Evolutionary conservation across 805 yeast species (phyloP), one percentile per base, ranked within the genome.

Genomic region (Saturnispora quitensis): DNA sequence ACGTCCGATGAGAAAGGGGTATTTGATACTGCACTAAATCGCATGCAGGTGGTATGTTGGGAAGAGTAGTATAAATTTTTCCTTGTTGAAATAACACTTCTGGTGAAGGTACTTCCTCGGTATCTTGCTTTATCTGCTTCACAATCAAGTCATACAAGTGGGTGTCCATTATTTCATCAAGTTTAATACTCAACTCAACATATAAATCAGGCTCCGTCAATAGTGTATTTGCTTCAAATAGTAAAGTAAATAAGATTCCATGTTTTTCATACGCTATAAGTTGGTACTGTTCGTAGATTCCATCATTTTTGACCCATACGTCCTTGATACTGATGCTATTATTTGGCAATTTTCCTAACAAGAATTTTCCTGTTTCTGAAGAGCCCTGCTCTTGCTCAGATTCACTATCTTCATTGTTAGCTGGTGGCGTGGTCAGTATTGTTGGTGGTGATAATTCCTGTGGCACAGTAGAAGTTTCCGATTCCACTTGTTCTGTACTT

Each of bases 201-300:
- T 52, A 63, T 8, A 47, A 48, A 9, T n/a, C 10, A 5, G 47
- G 22, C 24, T 17, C 31, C 12, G 44, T 17, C 6, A 52, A 36
- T 2, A 13, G 22, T n/a, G 52, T 31, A 4, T 48, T 50, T 1
- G 54, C 24, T 9, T 59, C 44, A 49, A 51, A 60, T 3, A 67
- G 24, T 25, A 65, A 34, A 0, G 56, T 48, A 43, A 65, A 64
- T 36, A 66, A 35, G 10, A 63, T 58, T 9, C 69, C 69, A 48
- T 62, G 61, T 7, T 60, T 54, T 53, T 67, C 70, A 45, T 67
- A 67, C 1, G 66, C 50, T 7, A 66, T 53, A 13, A 61, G 36
- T 15, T 59, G 58, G 18, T 50, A 54, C n/a, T 40, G 44, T 8
- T 43, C 36, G 52, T 13, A 53, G 17, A 5, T 52, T 24, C 15